phyloP scores from a whole-genome alignment of 139 green algal species.

The Yamagishiella unicocca region DNA sequence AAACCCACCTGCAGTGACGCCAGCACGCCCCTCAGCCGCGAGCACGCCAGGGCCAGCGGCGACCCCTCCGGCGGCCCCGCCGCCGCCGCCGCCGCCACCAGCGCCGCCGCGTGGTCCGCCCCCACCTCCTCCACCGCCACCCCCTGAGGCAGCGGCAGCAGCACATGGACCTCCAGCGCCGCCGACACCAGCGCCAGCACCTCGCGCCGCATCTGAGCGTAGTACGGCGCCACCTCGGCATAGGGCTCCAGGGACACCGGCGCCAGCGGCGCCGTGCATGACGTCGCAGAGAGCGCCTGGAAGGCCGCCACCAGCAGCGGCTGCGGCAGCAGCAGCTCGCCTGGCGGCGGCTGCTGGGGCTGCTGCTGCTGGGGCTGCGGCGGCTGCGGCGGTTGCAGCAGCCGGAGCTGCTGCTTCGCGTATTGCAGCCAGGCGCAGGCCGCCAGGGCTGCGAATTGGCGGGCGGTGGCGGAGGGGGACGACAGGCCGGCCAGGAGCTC shows the following conservation, averaged over 20 bases:
- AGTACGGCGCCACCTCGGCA: slow-evolving; percentile 62
- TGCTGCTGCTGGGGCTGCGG: neutral
- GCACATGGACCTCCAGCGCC: slow-evolving; percentile 49
- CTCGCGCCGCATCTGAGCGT: slow-evolving; percentile 74
- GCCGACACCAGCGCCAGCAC: slow-evolving; percentile 61
- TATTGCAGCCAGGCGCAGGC: slow-evolving; percentile 23
- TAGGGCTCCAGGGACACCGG: slow-evolving; percentile 65
- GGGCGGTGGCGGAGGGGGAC: slow-evolving; percentile 6
- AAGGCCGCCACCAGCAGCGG: neutral
- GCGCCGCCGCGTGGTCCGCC: slow-evolving; percentile 43
- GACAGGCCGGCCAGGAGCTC: slow-evolving; percentile 14
- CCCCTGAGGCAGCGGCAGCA: slow-evolving; percentile 51
- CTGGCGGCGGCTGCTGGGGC: no score
- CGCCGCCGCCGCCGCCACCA: slow-evolving; percentile 53
- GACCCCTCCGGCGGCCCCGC: slow-evolving; percentile 36
- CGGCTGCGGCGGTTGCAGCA: slow-evolving; percentile 30
- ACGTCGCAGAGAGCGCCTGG: slow-evolving; percentile 1
- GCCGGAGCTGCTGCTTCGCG: slow-evolving; percentile 30
- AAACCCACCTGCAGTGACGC: slow-evolving; percentile 46
- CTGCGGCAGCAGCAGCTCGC: neutral
- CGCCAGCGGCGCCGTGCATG: slow-evolving; percentile 4
- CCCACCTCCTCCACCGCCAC: slow-evolving; percentile 52
- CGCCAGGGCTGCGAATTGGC: slow-evolving; percentile 11
- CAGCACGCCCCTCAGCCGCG: neutral
- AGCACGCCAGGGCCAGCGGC: slow-evolving; percentile 12